Evolutionary conservation across 2,329 filamentous ascomycete species (phyloP).

Genomic region (Pyrenophora seminiperda): DNA sequence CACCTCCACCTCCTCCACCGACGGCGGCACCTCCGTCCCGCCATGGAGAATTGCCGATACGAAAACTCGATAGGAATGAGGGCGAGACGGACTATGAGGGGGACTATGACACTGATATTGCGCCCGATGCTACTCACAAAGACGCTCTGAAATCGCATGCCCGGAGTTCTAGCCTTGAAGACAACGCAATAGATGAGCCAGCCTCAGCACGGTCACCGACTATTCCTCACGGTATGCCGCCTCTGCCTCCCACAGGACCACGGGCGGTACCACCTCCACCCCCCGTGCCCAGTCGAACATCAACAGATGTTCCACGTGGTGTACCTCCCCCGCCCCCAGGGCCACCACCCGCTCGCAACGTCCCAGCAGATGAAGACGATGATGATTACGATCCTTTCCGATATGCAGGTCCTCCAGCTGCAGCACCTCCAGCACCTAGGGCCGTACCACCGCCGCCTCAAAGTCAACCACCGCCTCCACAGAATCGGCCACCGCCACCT

Average conservation of each 20-base stretch:
- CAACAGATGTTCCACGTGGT: conserved; percentile 70
- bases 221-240: conserved; percentile 41
- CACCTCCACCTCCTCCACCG: conserved; percentile 57
- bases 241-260: conserved; percentile 44
- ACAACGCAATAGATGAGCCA: conserved; percentile 61
- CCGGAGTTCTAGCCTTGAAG: conserved; percentile 76
- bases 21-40: conserved; percentile 46
- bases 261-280: conserved; percentile 63
- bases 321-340: conserved; percentile 69
- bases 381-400: conserved; percentile 74
- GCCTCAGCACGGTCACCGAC: conserved; percentile 52
- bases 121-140: conserved; percentile 89
- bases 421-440: conserved; percentile 41
- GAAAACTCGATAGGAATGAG: conserved; percentile 67
- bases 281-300: conserved; percentile 59
- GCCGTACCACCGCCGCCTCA: conserved; percentile 46
- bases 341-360: conserved; percentile 66
- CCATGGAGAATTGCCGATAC: conserved; percentile 39
- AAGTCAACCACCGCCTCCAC: conserved; percentile 37
- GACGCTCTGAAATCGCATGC: conserved; percentile 85
- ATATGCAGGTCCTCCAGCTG: conserved; percentile 47
- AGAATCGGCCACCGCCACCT: conserved; percentile 38
- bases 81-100: conserved; percentile 95
- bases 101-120: conserved; percentile 97
- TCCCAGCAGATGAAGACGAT: conserved; percentile 44